phyloP scores from a whole-genome alignment of 2,329 filamentous ascomycete genomes.

The Diaporthe vexans region DNA sequence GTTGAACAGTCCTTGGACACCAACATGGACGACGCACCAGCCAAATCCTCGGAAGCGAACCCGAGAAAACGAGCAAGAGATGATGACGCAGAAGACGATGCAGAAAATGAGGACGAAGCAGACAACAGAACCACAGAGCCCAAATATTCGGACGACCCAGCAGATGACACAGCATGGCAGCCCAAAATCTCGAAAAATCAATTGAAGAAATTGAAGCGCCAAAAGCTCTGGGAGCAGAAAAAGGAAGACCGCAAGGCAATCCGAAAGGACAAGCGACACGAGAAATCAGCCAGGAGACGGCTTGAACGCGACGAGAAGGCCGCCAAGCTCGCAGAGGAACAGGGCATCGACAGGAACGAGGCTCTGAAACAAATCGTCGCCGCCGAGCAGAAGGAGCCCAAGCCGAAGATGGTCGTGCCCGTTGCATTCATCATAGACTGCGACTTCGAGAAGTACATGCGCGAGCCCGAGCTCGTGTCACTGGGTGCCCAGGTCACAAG shows the following conservation, averaged over 20 bases:
- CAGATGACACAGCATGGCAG: conserved; percentile 13
- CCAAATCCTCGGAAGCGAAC: conserved; percentile 9
- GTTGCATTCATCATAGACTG: conserved; percentile 90
- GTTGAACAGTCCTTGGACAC: background rate
- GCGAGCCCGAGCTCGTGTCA: conserved; percentile 86
- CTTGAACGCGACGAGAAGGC: conserved; percentile 64
- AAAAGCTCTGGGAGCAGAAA: conserved; percentile 81
- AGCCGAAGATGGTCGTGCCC: conserved; percentile 69
- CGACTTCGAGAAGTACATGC: conserved; percentile 92
- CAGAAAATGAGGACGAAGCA: conserved; percentile 6
- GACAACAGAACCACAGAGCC: background rate
- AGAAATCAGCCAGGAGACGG: conserved; percentile 62
- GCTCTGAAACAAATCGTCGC: conserved; percentile 46
- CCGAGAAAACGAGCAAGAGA: conserved; percentile 36
- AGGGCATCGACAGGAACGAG: conserved; percentile 57
- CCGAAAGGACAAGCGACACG: conserved; percentile 68
- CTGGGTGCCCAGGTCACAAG: conserved; percentile 87
- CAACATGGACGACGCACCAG: background rate
- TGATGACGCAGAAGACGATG: conserved; percentile 19
- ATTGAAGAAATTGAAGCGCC: conserved; percentile 81
- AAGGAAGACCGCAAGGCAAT: conserved; percentile 70
- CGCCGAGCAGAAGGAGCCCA: conserved; percentile 52
- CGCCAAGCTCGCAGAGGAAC: conserved; percentile 56
- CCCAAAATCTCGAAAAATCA: conserved; percentile 83
- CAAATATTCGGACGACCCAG: background rate